These are phyloP conservation scores for Serendipita sp. DNA, from an alignment of 768 basidiomycete species.

Conservation along the genomic window DNA sequence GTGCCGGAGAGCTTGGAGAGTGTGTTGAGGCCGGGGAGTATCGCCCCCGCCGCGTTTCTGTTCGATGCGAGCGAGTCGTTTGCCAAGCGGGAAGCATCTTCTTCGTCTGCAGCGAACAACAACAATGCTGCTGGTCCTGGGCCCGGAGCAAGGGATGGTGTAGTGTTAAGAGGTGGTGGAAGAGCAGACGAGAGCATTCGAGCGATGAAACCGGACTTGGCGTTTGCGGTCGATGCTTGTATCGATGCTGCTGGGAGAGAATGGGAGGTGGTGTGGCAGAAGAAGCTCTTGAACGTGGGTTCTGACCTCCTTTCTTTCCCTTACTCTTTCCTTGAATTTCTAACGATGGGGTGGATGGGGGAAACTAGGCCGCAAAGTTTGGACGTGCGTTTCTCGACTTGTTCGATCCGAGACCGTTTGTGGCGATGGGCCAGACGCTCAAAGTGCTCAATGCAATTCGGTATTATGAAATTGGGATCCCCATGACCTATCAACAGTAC, in stretches of 20 bases:
- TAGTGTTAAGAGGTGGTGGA: not conserved
- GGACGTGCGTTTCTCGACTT: slow-evolving; percentile 87
- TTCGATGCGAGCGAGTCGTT: slow-evolving; percentile 90
- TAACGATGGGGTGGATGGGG: not conserved
- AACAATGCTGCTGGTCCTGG: not conserved
- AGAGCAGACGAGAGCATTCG: slow-evolving; percentile 90
- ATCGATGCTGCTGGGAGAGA: slow-evolving; percentile 88
- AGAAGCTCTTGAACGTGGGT: slow-evolving; percentile 66
- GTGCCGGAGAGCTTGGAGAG: slow-evolving; percentile 55
- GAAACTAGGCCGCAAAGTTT: slow-evolving; percentile 78
- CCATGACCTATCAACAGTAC: slow-evolving; percentile 81
- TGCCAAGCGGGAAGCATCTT: slow-evolving; percentile 47
- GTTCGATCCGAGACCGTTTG: slow-evolving; percentile 82
- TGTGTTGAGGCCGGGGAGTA: slow-evolving; percentile 78
- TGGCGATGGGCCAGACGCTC: slow-evolving; percentile 80
- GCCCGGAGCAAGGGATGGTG: not conserved
- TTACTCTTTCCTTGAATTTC: not conserved
- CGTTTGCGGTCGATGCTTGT: slow-evolving; percentile 76
- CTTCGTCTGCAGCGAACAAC: not conserved
- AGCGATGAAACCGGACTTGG: slow-evolving; percentile 72
- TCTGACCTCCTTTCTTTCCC: too few species aligned
- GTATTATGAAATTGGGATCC: slow-evolving; percentile 83
- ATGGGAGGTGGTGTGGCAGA: slow-evolving; percentile 84
- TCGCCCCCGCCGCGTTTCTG: slow-evolving; percentile 73
- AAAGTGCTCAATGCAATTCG: slow-evolving; percentile 91